Conservation (phyloP, 768 basidiomycete species). For the Mycena olivaceomarginata region DNA sequence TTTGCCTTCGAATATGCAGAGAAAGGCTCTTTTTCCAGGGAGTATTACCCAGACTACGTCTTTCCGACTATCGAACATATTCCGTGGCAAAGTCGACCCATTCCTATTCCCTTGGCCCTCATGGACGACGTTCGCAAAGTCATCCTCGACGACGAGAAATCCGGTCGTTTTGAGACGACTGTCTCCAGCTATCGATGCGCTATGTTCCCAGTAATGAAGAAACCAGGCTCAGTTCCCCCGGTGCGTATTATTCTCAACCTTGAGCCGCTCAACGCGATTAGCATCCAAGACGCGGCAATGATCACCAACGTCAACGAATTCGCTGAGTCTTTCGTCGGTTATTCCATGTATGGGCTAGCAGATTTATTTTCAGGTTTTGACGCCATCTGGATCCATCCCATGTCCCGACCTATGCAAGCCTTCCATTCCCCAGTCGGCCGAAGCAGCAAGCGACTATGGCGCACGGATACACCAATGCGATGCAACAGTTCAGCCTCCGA, state of each 20-base stretch:
- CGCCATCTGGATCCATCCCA: no score
- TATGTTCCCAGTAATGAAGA: conserved; percentile 52
- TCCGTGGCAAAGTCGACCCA: conserved; percentile 48
- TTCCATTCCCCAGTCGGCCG: neutral
- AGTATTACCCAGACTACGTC: conserved; percentile 50
- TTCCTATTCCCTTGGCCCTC: conserved; percentile 47
- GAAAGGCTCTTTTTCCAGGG: conserved; percentile 46
- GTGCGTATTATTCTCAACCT: conserved; percentile 56
- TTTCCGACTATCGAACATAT: conserved; percentile 49
- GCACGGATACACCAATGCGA: conserved; percentile 32
- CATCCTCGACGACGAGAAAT: no score
- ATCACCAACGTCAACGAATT: no score
- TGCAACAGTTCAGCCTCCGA: conserved; percentile 13
- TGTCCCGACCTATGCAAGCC: no score
- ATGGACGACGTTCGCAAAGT: conserved; percentile 40
- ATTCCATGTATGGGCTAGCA: no score
- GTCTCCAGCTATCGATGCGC: neutral
- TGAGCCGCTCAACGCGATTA: conserved; percentile 57
- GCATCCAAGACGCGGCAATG: conserved; percentile 48
- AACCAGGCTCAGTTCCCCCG: conserved; percentile 43
- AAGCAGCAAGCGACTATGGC: conserved; percentile 34
- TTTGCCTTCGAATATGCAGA: conserved; percentile 50
- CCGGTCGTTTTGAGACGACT: no score
- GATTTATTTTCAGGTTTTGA: no score
- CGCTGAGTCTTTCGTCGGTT: no score